Percentiles rank a stretch among this genome's conserved stretches.
Evolutionary conservation across 495 filamentous ascomycete species (phyloP).

Genomic region (Chaetomium tenue): DNA sequence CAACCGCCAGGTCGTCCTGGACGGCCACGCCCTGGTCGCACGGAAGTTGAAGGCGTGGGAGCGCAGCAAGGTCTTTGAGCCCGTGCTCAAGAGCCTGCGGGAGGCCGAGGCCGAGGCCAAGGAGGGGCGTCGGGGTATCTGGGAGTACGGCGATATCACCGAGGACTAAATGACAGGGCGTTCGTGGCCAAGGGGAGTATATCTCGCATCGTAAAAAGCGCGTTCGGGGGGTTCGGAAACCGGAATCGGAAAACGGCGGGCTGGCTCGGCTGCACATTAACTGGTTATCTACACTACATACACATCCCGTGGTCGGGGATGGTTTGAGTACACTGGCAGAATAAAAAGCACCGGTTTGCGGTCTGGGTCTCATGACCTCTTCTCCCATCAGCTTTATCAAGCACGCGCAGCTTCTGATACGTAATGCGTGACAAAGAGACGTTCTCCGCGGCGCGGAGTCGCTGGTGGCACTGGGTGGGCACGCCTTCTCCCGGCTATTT

Average conservation of each 20-base stretch:
- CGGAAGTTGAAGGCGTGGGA: constrained; percentile 90
- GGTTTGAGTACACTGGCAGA: background rate
- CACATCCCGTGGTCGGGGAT: background rate
- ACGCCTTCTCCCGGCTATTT: constrained; percentile 22
- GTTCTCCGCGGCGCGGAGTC: constrained; percentile 15
- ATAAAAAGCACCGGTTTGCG: background rate
- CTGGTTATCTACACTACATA: background rate
- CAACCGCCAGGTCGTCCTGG: constrained; percentile 78
- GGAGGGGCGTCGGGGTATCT: constrained; percentile 75
- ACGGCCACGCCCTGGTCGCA: constrained; percentile 86
- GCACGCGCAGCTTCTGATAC: background rate
- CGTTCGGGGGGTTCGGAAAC: background rate
- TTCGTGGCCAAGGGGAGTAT: background rate
- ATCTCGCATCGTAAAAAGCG: background rate
- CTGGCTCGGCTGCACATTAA: background rate
- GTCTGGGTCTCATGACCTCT: background rate
- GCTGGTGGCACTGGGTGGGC: background rate
- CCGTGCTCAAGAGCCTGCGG: constrained; percentile 65
- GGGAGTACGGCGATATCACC: constrained; percentile 96
- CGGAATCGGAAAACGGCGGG: background rate
- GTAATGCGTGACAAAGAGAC: constrained; percentile 13
- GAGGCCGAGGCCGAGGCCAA: constrained; percentile 73
- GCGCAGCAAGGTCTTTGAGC: constrained; percentile 59
- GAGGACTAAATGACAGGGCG: constrained; percentile 57
- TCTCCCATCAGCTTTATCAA: background rate